Percentiles rank a stretch among this genome's conserved stretches.
Conservation (phyloP, 2,329 filamentous ascomycete species). For the Aspergillus sp. region DNA sequence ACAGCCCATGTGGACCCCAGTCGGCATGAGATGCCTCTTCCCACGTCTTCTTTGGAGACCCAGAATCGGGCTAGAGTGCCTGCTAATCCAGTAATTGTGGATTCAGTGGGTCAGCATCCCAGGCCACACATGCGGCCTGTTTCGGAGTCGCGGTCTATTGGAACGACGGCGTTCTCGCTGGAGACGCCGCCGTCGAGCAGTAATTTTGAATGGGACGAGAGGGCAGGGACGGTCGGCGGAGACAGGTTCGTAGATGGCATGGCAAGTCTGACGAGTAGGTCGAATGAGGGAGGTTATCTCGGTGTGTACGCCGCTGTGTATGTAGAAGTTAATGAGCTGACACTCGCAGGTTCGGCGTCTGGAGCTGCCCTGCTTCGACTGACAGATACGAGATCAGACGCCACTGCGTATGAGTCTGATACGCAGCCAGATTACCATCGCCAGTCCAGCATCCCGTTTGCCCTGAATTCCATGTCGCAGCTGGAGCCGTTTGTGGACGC, state of each 20-base stretch:
- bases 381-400: not conserved
- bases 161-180: not conserved
- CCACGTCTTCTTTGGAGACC: not conserved
- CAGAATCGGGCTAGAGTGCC: too few relatives aligned
- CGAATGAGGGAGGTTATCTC: not conserved
- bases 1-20: not conserved
- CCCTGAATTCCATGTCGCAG: not conserved
- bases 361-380: not conserved
- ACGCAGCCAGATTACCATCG: too few relatives aligned
- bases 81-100: too few relatives aligned
- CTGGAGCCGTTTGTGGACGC: slow-evolving; percentile 22
- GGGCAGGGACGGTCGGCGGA: not conserved
- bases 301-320: not conserved
- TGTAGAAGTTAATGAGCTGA: not conserved
- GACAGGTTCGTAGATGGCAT: not conserved
- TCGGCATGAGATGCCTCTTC: not conserved
- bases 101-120: not conserved
- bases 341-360: not conserved
- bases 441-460: not conserved
- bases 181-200: not conserved
- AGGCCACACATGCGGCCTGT: not conserved
- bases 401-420: too few relatives aligned
- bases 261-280: not conserved
- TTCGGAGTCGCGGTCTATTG: not conserved
- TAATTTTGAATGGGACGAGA: not conserved